Evolutionary conservation across 2,329 filamentous ascomycete species (phyloP), one percentile per base, ranked within the genome.

Genomic region (Colletotrichum sp.): DNA sequence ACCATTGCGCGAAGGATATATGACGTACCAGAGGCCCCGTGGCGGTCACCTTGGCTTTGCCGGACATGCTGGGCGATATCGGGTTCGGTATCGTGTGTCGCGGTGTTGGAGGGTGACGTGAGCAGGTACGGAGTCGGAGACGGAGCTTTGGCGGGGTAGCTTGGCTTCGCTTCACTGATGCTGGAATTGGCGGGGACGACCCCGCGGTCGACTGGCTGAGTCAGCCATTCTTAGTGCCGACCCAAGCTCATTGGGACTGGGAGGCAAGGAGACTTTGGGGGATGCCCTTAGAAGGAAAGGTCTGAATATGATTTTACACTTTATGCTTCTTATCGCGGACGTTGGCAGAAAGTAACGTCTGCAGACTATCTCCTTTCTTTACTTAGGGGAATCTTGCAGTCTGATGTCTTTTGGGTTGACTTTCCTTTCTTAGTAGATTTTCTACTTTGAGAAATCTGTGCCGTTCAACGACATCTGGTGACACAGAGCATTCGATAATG

Each of bases 11-110:
- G 39, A 15, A 21, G 30, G 30, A 21, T 24, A 8, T 62, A n/a
- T 12, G 59, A 12, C 83, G 77, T 83, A 90, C 89, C 77, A 90
- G 81, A 49, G 88, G 86, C 78, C 85, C 85, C 0, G 84, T 85
- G 18, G 85, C 86, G 32, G 88, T 75, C 30, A 89, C 82, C 78
- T 88, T 89, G 16, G 68, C 57, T 63, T 63, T 44, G n/a, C 52
- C 66, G 12, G 68, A 63, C 68, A 70, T 70, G 39, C 13, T 67
- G 39, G 49, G n/a, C 28, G 52, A 44, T 18, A 32, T 44, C 55
- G 28, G n/a, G 32, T 55, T 32, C 36, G 28, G 26, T 24, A 16
- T 57, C 8, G 16, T 57, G 34, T 66, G 18, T 67, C 30, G 66
- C 44, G 44, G n/a, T 49, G 44, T 49, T 49, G 44, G 44, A 49